Base-by-base conservation (phyloP, 2,329 filamentous ascomycete species). In the Achaetomium macrosporum region DNA sequence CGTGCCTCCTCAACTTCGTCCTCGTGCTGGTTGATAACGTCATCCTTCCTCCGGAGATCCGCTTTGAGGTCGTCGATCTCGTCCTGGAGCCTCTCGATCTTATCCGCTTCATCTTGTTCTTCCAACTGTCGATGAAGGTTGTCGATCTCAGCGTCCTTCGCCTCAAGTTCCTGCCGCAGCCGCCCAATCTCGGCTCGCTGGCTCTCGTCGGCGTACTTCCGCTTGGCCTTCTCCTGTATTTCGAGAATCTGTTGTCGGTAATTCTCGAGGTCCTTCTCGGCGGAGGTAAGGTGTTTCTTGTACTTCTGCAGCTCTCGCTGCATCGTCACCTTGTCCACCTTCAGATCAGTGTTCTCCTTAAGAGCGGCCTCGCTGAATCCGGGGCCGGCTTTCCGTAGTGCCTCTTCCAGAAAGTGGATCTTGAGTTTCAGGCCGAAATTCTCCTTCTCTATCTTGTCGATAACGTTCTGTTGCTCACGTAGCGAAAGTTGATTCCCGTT, bases 381-480 rank as follows among this genome's bases (percentile, higher is more conserved):
- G 8, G 89, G 90, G 0, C 92, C 92, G 50, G 87, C 83, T 68
- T 95, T 96, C 49, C 85, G 82, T 46, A 99, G 73, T 13, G 89
- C 88, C 62, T 97, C 90, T 68, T 99, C 90, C 51, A 99, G 78
- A 68, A 95, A 99, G 69, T 97, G 90, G 49, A 97, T 96, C 70
- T 96, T 96, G 62, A 97, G 79, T 70, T 97, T 97, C 50, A 99
- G 77, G 20, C 90, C 90, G 66, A 97, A 99, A 66, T 99, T 99
- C 66, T 97, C 93, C 74, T 99, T 99, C 66, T 96, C 90, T 63
- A 99, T 92, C 65, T 88, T 88, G 72, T 96, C 89, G 62, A 99
- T 92, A 60, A 93, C 87, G 61, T 90, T 90, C 70, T 97, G 93
- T 69, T 99, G 93, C 66, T 99, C 93, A 56, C 90, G 85, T 53